Base-by-base conservation (phyloP, 192 early-diverging fungal genomes). In the Diversispora epigaea region DNA sequence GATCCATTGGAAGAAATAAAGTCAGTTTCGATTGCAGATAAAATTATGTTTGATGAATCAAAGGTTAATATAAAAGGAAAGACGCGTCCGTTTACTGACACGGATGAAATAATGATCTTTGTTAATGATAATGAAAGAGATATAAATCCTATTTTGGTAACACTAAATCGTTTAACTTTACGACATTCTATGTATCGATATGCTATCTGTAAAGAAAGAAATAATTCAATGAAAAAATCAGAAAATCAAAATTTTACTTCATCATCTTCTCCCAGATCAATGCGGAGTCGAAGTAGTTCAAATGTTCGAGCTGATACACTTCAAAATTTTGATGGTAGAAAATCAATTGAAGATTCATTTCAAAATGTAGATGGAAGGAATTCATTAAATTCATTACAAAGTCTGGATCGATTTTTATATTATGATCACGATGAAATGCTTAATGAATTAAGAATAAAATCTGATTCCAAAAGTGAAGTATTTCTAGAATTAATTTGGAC, bases 1-100 rank as follows among this genome's bases (percentile, higher is more conserved):
- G 84, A 85, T 78, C 84, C 85, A 6, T 76, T 87, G 17, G 83
- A 84, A 22, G 78, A 80, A 61, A 75, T 81, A 25, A 76, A 80
- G 40, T 69, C 81, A 10, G 79, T 88, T 6, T 75, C 71, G 1
- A 75, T 79, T 4, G 76, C 43, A 22, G 39, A 70, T 22, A 73
- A 61, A 40, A 67, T 76, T 14, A 22, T 47, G 21, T 47, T 49
- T 43, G 32, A 69, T 56, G 54, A 32, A 1, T 9, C 4, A 12
- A 44, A 76, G 6, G 21, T 76, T 14, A 9, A 6, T 0, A 45
- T 69, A 45, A n/a, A 9, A 25, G 68, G 56, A 43, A 54, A 6
- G 21, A 66, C n/a, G 15, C 64, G 44, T 45, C 78, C 22, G 44
- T 60, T 44, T 56, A 17, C 62, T 46, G 22, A 39, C 64, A 17